These are phyloP conservation scores for Gymnopilus junonius DNA, from an alignment of 768 basidiomycete genomes.

Conservation along the genomic window DNA sequence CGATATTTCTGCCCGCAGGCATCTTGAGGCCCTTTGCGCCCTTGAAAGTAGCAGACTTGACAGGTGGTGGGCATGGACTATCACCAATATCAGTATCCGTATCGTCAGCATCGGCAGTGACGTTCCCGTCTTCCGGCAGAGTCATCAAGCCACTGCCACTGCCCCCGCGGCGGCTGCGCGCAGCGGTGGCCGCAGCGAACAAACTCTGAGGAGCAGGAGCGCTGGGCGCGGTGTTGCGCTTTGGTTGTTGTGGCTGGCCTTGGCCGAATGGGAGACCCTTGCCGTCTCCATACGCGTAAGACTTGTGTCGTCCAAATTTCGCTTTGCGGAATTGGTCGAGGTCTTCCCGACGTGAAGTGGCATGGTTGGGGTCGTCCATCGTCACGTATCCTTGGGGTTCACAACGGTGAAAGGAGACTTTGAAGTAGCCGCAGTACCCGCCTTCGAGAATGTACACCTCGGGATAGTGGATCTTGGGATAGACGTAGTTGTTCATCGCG, in stretches of 20 bases:
- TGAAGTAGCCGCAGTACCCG: constrained; percentile 91
- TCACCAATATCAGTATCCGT: constrained; percentile 81
- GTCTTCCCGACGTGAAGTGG: constrained; percentile 80
- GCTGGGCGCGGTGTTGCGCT: constrained; percentile 69
- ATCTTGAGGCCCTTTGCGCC: constrained; percentile 57
- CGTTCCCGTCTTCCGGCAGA: constrained; percentile 69
- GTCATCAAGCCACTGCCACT: constrained; percentile 54
- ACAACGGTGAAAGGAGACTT: constrained; percentile 69
- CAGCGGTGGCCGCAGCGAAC: constrained; percentile 73
- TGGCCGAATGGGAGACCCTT: constrained; percentile 32
- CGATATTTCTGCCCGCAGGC: constrained; percentile 32
- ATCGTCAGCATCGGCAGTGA: constrained; percentile 67
- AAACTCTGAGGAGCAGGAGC: constrained; percentile 54
- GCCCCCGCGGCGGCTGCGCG: constrained; percentile 63
- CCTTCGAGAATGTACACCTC: constrained; percentile 98
- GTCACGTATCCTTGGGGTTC: constrained; percentile 82
- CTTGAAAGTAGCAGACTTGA: constrained; percentile 58
- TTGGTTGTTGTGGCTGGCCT: constrained; percentile 51
- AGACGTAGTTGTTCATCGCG: constrained; percentile 82
- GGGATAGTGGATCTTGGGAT: constrained; percentile 93
- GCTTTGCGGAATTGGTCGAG: constrained; percentile 90
- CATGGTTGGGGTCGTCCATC: constrained; percentile 94
- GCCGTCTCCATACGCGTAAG: constrained; percentile 90
- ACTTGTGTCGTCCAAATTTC: constrained; percentile 88
- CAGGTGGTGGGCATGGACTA: constrained; percentile 86